A percentile compares a stretch with the other conserved stretches of the same genome.
Evolutionary conservation across 1,284 basidiomycete genomes (phyloP).

Genomic region (Pseudozyma pruni): DNA sequence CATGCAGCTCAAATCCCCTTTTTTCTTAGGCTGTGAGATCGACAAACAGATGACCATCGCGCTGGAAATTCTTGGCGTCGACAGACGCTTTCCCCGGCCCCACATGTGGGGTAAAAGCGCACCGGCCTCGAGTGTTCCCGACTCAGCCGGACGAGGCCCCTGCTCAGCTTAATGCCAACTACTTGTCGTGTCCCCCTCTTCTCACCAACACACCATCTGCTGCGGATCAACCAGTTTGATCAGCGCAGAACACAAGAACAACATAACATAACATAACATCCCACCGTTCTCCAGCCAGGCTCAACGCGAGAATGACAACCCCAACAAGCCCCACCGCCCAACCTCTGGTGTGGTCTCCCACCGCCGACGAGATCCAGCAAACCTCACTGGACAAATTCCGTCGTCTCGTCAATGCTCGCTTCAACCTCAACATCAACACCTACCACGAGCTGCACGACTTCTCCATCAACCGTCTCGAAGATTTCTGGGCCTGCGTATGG

Average conservation of each 20-base stretch:
- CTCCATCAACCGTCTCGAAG: constrained; percentile 36
- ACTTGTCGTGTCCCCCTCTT: neutral
- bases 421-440: constrained; percentile 32
- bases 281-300: no score
- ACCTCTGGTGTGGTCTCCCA: constrained; percentile 45
- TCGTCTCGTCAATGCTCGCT: constrained; percentile 34
- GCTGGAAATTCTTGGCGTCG: no score
- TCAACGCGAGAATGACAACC: constrained; percentile 8
- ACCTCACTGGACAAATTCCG: constrained; percentile 51
- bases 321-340: constrained; percentile 11
- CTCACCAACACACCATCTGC: neutral
- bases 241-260: no score
- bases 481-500: constrained; percentile 51
- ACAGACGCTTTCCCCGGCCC: neutral
- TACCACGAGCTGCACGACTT: constrained; percentile 52
- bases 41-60: no score
- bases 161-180: no score
- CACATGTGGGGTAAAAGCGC: constrained; percentile 9
- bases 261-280: no score
- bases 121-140: neutral
- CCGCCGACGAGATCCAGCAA: constrained; percentile 16
- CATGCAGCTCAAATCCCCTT: neutral
- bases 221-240: neutral
- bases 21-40: no score
- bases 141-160: constrained; percentile 1